Evolutionary conservation across 2,329 filamentous ascomycete genomes (phyloP).

Genomic region (Lachnellula arida): DNA sequence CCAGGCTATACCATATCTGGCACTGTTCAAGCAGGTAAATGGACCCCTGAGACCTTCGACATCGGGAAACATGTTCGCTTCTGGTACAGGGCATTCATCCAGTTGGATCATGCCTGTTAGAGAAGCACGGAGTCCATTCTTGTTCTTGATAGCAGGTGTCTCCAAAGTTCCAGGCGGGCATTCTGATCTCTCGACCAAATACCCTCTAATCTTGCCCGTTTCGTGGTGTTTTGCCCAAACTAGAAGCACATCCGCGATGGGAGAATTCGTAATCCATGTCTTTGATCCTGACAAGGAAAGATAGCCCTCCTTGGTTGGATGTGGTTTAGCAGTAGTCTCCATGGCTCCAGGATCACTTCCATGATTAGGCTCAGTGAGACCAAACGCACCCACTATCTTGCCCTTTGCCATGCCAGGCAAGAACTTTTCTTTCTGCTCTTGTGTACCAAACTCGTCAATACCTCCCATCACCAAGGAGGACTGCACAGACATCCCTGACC

Average conservation of each 20-base stretch:
- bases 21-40: slow-evolving; percentile 91
- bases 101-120: slow-evolving; percentile 98
- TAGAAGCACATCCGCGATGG: slow-evolving; percentile 77
- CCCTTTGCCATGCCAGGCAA: slow-evolving; percentile 78
- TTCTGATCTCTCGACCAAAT: slow-evolving; percentile 78
- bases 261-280: slow-evolving; percentile 95
- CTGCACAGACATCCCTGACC: slow-evolving; percentile 90
- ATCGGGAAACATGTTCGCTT: slow-evolving; percentile 89
- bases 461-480: slow-evolving; percentile 91
- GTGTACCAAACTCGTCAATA: slow-evolving; percentile 81
- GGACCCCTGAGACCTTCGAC: slow-evolving; percentile 84
- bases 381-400: slow-evolving; percentile 78
- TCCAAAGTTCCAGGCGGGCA: slow-evolving; percentile 86
- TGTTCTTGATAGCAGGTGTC: slow-evolving; percentile 89
- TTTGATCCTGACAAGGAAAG: slow-evolving; percentile 76
- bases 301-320: slow-evolving; percentile 79
- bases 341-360: slow-evolving; percentile 88
- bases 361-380: slow-evolving; percentile 88
- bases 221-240: slow-evolving; percentile 92
- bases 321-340: slow-evolving; percentile 81
- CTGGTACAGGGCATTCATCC: slow-evolving; percentile 81
- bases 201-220: slow-evolving; percentile 91
- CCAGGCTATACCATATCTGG: slow-evolving; percentile 88
- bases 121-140: slow-evolving; percentile 87
- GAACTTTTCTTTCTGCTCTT: slow-evolving; percentile 82